Evolutionary conservation across 163 green algal species (phyloP), one percentile per base, ranked within the genome.

Genomic region (Scenedesmus sp.): DNA sequence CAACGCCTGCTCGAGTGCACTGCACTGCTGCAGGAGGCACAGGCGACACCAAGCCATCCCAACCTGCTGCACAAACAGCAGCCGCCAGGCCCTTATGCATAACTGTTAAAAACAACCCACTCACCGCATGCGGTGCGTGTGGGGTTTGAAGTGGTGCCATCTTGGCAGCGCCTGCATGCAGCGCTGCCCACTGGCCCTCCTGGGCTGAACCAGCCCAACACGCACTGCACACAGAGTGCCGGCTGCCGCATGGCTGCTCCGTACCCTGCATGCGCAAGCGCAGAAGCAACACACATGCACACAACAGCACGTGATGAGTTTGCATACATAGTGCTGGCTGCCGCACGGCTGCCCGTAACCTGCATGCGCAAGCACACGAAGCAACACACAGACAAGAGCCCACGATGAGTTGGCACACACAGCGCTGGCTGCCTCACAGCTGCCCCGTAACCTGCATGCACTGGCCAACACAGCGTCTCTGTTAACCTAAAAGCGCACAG

Each of bases 101-200:
- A 46, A 46, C 34, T 46, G 34, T 46, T 46, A 46, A 46, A 46
- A 46, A 46, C 34, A 46, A 46, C 34, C 34, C 23, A 74, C 85
- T 89, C 66, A 89, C 85, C 64, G 52, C 85, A 89, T 10, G 85
- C 85, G 4, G 62, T 82, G 62, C 85, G 60, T 46, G 34, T 56
- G 3, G 62, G 60, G 62, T 89, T 89, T 16, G 62, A 82, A 16
- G 52, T 66, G 8, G 85, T 82, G 59, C 59, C 12, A 3, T 89
- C 15, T 20, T 55, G 85, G 54, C 85, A 89, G 46, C 34, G 85
- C 64, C 85, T 46, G 52, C 66, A 59, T 26, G 2, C 3, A 6
- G 59, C 59, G 8, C 62, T 89, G 62, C 52, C 34, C 4, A 66
- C 64, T 67, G 46, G 64, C 20, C 85, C 85, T 0, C 86, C 66